These are phyloP conservation scores for Dipodascopsis uninucleata DNA, from an alignment of 805 yeast genomes.

Conservation along the genomic window DNA sequence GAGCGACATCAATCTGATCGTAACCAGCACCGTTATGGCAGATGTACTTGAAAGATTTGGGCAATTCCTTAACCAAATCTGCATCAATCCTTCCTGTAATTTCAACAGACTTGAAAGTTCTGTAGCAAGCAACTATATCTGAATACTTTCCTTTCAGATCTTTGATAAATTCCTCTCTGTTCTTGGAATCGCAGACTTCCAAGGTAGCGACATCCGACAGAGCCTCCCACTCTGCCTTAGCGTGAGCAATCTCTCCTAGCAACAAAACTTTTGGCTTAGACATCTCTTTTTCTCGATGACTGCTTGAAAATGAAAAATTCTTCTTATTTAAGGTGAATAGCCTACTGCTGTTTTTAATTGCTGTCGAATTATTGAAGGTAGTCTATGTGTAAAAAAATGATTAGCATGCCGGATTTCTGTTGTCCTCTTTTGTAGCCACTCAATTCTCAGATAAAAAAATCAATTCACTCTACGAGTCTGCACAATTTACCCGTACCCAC, in stretches of 20 bases:
- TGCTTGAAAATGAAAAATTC: too few species aligned
- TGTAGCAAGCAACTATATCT: constrained; percentile 43
- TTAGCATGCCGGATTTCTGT: too few species aligned
- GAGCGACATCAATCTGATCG: constrained; percentile 62
- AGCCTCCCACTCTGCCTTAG: constrained; percentile 63
- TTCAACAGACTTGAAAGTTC: constrained; percentile 52
- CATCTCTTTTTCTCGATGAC: constrained; percentile 11
- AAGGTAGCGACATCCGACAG: constrained; percentile 38
- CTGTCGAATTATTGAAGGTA: too few species aligned
- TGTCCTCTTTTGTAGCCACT: too few species aligned
- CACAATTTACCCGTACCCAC: too few species aligned
- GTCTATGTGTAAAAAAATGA: too few species aligned
- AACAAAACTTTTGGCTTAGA: constrained; percentile 59
- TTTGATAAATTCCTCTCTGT: constrained; percentile 40
- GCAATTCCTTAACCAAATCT: constrained; percentile 55
- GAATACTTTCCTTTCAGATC: constrained; percentile 45
- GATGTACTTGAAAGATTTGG: constrained; percentile 50
- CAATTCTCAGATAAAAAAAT: too few species aligned
- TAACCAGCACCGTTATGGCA: constrained; percentile 70
- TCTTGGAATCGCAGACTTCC: constrained; percentile 20
- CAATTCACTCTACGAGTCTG: too few species aligned
- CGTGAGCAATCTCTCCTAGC: constrained; percentile 58
- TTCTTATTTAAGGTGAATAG: too few species aligned
- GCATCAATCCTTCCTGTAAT: constrained; percentile 64
- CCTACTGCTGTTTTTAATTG: too few species aligned